Evolutionary conservation across 257 asterid species (phyloP).

Genomic region (Penstemon eatonii): DNA sequence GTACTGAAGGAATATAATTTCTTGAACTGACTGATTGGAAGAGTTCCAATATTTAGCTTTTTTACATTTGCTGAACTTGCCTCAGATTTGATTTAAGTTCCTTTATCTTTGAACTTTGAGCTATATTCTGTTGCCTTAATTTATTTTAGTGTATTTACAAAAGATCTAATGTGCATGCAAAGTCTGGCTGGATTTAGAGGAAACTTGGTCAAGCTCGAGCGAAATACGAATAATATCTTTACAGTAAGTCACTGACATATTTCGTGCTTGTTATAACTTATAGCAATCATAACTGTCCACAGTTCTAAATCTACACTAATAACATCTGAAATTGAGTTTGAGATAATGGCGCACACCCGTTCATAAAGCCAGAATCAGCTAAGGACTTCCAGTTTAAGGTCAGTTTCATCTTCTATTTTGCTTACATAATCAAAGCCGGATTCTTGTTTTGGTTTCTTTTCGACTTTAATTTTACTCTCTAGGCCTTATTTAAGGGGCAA

Average conservation of each 20-base stretch:
- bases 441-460: not conserved
- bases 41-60: not conserved
- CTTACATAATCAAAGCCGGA: too few relatives aligned
- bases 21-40: not conserved
- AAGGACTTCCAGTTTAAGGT: not conserved
- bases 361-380: too few relatives aligned
- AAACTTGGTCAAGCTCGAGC: slow-evolving; percentile 11
- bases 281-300: not conserved
- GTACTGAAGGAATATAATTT: not conserved
- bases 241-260: not conserved
- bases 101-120: slow-evolving; percentile 4
- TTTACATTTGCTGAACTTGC: slow-evolving; percentile 6
- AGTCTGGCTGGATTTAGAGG: not conserved
- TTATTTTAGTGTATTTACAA: not conserved
- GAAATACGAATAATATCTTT: slow-evolving; percentile 6
- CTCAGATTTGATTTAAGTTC: not conserved
- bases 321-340: not conserved
- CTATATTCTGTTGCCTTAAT: not conserved
- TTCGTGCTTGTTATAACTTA: not conserved
- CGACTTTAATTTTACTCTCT: not conserved
- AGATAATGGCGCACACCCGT: not conserved
- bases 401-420: not conserved
- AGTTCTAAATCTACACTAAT: not conserved
- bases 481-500: not conserved
- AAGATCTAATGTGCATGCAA: slow-evolving; percentile 11